A percentile compares a stretch with the other conserved stretches of the same genome.
phyloP scores from a whole-genome alignment of 495 filamentous ascomycete genomes.

The Xylaria flabelliformis region DNA sequence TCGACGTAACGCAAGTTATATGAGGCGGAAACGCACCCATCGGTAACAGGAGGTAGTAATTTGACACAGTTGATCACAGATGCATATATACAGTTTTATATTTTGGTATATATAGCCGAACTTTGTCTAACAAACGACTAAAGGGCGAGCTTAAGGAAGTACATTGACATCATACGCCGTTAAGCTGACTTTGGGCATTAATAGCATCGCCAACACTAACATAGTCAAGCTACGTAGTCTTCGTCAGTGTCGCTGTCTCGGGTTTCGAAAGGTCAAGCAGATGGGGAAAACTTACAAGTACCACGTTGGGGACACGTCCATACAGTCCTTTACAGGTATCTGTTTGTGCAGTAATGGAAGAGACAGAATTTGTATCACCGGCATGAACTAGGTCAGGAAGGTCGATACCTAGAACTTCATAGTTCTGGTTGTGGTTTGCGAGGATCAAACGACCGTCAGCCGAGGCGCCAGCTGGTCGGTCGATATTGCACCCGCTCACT shows the following conservation, averaged over 20 bases:
- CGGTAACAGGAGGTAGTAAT: neutral
- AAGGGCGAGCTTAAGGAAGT: neutral
- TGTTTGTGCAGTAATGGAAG: conserved; percentile 71
- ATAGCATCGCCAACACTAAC: conserved; percentile 35
- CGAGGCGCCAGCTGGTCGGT: conserved; percentile 62
- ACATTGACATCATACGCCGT: conserved; percentile 24
- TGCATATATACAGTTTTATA: neutral
- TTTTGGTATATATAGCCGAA: neutral
- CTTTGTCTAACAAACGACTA: neutral
- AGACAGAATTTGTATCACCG: conserved; percentile 64
- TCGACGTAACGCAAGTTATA: neutral
- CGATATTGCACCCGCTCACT: conserved; percentile 62
- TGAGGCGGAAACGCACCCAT: neutral
- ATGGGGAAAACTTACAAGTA: conserved; percentile 61
- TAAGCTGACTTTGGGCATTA: conserved; percentile 35
- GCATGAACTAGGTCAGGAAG: conserved; percentile 64
- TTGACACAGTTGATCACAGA: neutral
- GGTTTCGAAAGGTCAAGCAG: neutral
- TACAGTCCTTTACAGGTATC: conserved; percentile 67
- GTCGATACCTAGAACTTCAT: conserved; percentile 63
- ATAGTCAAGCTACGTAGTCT: conserved; percentile 35
- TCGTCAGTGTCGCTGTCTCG: conserved; percentile 18
- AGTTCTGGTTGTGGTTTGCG: conserved; percentile 84
- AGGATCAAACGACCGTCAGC: conserved; percentile 72
- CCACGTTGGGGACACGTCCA: conserved; percentile 75